Conservation (phyloP, 177 flowering plant species). For the Vitis hybrid region DNA sequence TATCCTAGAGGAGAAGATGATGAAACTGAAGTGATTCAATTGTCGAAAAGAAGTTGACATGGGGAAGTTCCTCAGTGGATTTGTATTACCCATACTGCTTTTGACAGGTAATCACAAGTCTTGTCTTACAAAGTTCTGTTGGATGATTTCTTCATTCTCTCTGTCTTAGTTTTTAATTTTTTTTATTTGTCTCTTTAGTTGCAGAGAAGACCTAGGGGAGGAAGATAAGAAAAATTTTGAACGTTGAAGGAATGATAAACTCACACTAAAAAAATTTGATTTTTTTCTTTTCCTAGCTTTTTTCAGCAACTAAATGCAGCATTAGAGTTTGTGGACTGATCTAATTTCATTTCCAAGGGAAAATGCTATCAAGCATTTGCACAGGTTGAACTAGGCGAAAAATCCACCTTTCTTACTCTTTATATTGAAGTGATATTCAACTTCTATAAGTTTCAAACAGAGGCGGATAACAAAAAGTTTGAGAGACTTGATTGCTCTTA, state of each 20-base stretch:
- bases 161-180: background rate
- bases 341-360: too few species aligned
- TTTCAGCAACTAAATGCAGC: too few species aligned
- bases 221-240: too few species aligned
- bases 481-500: background rate
- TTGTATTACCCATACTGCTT: constrained; percentile 52
- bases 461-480: background rate
- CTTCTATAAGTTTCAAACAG: background rate
- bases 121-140: background rate
- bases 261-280: too few species aligned
- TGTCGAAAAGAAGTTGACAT: constrained; percentile 18
- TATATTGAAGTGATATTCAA: background rate
- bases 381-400: too few species aligned
- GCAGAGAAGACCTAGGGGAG: too few species aligned
- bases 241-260: too few species aligned
- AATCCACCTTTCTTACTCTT: too few species aligned
- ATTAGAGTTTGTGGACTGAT: too few species aligned
- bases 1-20: background rate
- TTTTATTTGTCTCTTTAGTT: background rate
- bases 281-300: too few species aligned
- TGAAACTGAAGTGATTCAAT: constrained; percentile 11
- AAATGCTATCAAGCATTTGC: too few species aligned
- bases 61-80: constrained; percentile 44
- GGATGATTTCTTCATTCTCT: background rate
- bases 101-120: constrained; percentile 34